Conservation (phyloP, 345 rosid species). For the Nephelium lappaceum region DNA sequence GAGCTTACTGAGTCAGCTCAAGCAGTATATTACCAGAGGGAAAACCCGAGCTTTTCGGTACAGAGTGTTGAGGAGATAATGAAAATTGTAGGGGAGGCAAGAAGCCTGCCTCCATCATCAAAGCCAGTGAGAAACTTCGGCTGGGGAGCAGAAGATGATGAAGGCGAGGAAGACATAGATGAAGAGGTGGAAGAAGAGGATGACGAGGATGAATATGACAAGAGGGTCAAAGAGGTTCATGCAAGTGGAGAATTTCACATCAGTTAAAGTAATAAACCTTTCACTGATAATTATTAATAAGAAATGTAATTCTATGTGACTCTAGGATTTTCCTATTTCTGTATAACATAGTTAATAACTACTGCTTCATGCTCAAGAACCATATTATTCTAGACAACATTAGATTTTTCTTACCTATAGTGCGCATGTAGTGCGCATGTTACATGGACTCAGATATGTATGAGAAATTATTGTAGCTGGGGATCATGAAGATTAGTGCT, state of each 20-base stretch:
- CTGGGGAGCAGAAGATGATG: slow-evolving; percentile 68
- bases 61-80: slow-evolving; percentile 86
- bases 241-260: slow-evolving; percentile 76
- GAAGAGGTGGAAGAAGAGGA: slow-evolving; percentile 58
- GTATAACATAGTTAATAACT: slow-evolving; percentile 17
- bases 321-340: neutral
- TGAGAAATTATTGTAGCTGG: neutral
- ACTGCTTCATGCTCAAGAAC: neutral
- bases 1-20: slow-evolving; percentile 84
- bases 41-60: slow-evolving; percentile 66
- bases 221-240: slow-evolving; percentile 83
- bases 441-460: neutral
- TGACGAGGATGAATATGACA: slow-evolving; percentile 88
- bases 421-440: neutral
- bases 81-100: slow-evolving; percentile 93
- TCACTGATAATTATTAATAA: slow-evolving; percentile 10
- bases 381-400: neutral
- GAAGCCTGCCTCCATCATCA: slow-evolving; percentile 62
- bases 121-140: slow-evolving; percentile 61
- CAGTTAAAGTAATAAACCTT: slow-evolving; percentile 31
- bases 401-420: neutral
- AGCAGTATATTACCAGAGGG: slow-evolving; percentile 74
- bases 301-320: slow-evolving; percentile 1
- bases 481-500: neutral
- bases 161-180: slow-evolving; percentile 60